Evolutionary conservation across 2,329 filamentous ascomycete species (phyloP).

Genomic region (Fusarium sacchari): DNA sequence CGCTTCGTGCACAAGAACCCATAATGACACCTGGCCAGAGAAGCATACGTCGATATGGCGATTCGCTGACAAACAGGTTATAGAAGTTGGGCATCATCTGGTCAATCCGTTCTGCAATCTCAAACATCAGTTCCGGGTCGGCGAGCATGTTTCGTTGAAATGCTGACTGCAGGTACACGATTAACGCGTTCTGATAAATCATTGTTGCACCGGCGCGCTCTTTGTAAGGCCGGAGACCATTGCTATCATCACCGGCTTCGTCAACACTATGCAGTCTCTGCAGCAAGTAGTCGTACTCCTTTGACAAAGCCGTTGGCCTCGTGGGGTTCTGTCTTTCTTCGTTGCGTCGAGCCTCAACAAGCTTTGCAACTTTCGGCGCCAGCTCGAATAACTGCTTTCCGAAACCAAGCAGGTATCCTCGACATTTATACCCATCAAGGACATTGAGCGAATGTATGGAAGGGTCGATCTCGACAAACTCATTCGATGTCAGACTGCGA

Average conservation of each 20-base stretch:
- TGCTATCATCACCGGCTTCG: neutral
- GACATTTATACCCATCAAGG: neutral
- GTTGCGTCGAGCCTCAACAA: neutral
- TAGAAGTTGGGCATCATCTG: neutral
- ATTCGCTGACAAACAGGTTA: neutral
- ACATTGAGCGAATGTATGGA: neutral
- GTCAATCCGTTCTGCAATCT: neutral
- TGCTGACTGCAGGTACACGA: neutral
- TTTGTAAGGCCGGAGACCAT: neutral
- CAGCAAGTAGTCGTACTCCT: neutral
- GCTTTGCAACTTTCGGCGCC: neutral
- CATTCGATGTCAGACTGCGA: neutral
- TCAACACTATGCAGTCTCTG: neutral
- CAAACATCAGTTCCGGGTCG: neutral
- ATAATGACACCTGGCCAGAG: constrained; percentile 4
- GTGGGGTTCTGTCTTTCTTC: neutral
- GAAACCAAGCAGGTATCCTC: neutral
- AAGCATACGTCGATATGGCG: neutral
- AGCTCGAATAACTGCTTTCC: neutral
- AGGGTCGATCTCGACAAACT: neutral
- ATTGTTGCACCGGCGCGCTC: neutral
- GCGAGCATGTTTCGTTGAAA: neutral
- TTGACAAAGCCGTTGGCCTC: accelerated
- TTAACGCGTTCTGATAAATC: neutral
- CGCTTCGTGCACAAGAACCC: neutral